Conservation (phyloP, 1,139 yeast genomes). For the Saccharomycopsis hybrid region DNA sequence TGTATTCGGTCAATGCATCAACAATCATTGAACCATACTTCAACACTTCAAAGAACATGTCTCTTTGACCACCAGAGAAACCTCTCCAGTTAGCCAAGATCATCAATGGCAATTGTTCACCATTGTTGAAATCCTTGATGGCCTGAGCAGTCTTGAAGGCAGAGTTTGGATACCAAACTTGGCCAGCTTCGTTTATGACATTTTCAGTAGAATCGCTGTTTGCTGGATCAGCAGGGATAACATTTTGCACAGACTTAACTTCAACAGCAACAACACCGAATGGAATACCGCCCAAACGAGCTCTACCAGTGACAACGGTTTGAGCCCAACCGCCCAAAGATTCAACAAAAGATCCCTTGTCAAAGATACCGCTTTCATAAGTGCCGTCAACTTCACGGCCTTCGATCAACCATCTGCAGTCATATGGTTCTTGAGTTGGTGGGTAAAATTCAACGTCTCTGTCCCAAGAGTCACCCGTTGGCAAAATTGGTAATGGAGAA, state of each 20-base stretch:
- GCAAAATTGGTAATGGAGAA: constrained; percentile 86
- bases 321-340: constrained; percentile 98
- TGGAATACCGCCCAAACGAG: constrained; percentile 97
- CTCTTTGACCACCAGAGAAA: constrained; percentile 99
- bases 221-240: constrained; percentile 96
- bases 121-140: constrained; percentile 91
- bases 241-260: constrained; percentile 80
- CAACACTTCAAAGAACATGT: constrained; percentile 96
- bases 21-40: constrained; percentile 96
- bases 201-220: constrained; percentile 90
- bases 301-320: constrained; percentile 98
- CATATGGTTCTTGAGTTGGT: constrained; percentile 65
- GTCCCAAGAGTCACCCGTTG: constrained; percentile 71
- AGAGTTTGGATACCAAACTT: constrained; percentile 98
- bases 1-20: constrained; percentile 91
- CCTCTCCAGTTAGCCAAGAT: constrained; percentile 99
- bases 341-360: constrained; percentile 89
- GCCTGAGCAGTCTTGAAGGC: constrained; percentile 99
- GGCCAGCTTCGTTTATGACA: constrained; percentile 92
- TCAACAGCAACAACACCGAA: constrained; percentile 97
- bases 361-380: constrained; percentile 84
- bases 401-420: constrained; percentile 91
- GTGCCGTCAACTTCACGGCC: constrained; percentile 67
- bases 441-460: constrained; percentile 85
- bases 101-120: constrained; percentile 96